phyloP scores from a whole-genome alignment of 2,329 filamentous ascomycete genomes.

The Aaosphaeria pasadenensis region DNA sequence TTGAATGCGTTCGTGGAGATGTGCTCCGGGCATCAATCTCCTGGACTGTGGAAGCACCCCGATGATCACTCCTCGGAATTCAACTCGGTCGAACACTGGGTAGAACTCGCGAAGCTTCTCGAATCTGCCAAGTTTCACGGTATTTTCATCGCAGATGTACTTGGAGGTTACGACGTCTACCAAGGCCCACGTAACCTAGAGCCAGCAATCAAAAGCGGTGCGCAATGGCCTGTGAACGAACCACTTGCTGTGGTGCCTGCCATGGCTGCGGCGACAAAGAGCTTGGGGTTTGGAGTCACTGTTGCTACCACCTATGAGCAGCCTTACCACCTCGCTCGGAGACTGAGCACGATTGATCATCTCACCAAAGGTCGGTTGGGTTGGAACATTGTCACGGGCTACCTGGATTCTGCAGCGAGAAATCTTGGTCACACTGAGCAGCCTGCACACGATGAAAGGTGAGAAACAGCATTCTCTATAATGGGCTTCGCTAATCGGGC shows the following conservation, averaged over 20 bases:
- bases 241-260: constrained; percentile 60
- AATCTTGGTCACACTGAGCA: constrained; percentile 59
- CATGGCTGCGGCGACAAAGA: constrained; percentile 64
- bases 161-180: constrained; percentile 69
- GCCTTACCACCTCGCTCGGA: constrained; percentile 62
- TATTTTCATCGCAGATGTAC: constrained; percentile 40
- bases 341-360: constrained; percentile 64
- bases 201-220: constrained; percentile 58
- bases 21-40: constrained; percentile 37
- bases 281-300: constrained; percentile 63
- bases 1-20: constrained; percentile 39
- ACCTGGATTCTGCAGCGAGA: constrained; percentile 62
- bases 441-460: constrained; percentile 62
- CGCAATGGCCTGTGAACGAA: constrained; percentile 68
- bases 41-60: constrained; percentile 60
- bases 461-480: constrained; percentile 56
- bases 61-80: constrained; percentile 60
- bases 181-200: constrained; percentile 56
- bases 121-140: constrained; percentile 34
- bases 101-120: constrained; percentile 26
- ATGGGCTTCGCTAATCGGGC: constrained; percentile 54
- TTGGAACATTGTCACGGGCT: constrained; percentile 59
- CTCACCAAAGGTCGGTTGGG: constrained; percentile 55
- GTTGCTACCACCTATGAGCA: constrained; percentile 65
- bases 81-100: constrained; percentile 26